phyloP scores from a whole-genome alignment of 1,139 yeast genomes.

The Geotrichum fermentans region DNA sequence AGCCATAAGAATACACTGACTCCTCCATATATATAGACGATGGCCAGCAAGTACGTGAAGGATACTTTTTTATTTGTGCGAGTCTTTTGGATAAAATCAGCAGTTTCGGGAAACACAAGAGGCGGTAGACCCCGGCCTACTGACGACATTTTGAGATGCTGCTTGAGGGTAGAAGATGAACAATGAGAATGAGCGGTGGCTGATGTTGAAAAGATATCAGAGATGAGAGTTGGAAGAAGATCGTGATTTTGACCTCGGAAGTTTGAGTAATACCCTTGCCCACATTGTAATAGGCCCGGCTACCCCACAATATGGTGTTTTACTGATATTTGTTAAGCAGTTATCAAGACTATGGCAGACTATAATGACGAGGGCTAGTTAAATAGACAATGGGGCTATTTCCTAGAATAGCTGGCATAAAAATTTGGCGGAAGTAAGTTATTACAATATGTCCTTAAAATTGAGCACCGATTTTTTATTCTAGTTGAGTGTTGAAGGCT shows the following conservation, averaged over 20 bases:
- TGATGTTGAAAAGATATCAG: not conserved
- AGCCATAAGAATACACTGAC: slow-evolving; percentile 32
- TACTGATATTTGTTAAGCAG: too few species aligned
- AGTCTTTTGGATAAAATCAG: slow-evolving; percentile 22
- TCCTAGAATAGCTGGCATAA: too few species aligned
- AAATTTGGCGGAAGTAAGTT: too few species aligned
- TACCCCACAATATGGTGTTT: not conserved
- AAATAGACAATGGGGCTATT: too few species aligned
- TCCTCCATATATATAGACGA: slow-evolving; percentile 37
- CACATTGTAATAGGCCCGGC: too few species aligned
- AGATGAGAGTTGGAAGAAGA: not conserved
- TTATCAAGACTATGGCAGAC: too few species aligned
- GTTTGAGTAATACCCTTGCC: not conserved
- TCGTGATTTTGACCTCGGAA: not conserved
- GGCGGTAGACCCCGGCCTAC: slow-evolving; percentile 11
- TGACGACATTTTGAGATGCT: slow-evolving; percentile 1
- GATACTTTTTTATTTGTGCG: slow-evolving; percentile 23
- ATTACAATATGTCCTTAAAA: too few species aligned
- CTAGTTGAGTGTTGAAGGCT: too few species aligned
- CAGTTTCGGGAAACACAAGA: slow-evolving; percentile 28
- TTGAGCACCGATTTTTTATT: too few species aligned
- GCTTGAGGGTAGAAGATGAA: not conserved
- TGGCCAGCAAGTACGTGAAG: slow-evolving; percentile 30
- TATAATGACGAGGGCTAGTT: too few species aligned
- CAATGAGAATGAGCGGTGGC: not conserved